A percentile compares a stretch with the other conserved stretches of the same genome.
These are phyloP conservation scores for Raddia distichophylla DNA, from an alignment of 176 grass and related monocot species.

Conservation along the genomic window DNA sequence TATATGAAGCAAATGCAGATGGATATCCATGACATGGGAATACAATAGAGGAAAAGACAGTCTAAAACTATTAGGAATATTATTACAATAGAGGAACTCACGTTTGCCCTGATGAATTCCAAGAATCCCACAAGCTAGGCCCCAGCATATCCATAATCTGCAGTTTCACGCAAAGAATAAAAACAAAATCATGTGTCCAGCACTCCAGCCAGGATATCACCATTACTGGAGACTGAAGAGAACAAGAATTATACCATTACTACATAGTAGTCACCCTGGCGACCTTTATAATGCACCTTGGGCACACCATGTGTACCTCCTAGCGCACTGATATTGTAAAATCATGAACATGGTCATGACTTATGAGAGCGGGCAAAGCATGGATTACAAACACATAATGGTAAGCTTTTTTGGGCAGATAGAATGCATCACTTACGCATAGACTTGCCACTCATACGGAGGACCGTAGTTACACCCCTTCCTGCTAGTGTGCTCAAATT, in stretches of 20 bases:
- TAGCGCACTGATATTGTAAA: constrained; percentile 56
- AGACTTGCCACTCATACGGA: constrained; percentile 88
- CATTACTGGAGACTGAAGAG: neutral
- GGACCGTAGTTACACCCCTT: constrained; percentile 89
- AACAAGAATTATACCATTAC: constrained; percentile 66
- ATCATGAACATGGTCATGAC: constrained; percentile 4
- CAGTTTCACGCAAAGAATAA: neutral
- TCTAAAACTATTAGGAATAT: neutral
- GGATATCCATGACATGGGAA: too few species aligned
- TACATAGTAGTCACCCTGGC: constrained; percentile 86
- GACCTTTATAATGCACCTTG: constrained; percentile 94
- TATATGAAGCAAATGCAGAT: too few species aligned
- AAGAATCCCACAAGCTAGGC: constrained; percentile 90
- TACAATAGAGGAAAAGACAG: neutral
- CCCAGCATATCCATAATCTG: constrained; percentile 96
- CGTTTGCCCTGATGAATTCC: constrained; percentile 82
- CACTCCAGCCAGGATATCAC: neutral
- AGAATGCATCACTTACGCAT: constrained; percentile 52
- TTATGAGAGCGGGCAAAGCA: neutral
- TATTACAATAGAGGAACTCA: constrained; percentile 44
- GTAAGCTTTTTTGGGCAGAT: neutral
- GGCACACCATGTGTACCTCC: constrained; percentile 81
- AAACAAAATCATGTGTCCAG: neutral
- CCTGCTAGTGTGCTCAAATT: constrained; percentile 87
- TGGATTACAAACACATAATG: too few species aligned